Base-by-base conservation (phyloP, 1,284 basidiomycete genomes). In the Cryptococcus depauperatus region DNA sequence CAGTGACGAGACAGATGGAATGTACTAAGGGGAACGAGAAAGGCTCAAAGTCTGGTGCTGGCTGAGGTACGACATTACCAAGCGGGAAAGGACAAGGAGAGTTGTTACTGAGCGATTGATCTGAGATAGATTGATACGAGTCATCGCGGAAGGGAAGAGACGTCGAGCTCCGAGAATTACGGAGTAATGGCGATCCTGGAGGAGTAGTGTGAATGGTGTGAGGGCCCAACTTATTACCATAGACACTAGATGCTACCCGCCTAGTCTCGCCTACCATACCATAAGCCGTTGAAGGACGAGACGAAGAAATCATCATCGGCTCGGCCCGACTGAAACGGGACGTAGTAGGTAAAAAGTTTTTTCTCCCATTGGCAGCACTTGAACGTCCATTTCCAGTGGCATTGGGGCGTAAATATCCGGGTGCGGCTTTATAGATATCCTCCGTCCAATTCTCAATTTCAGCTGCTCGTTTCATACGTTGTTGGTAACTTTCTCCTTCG, bases 391-490 rank as follows among this genome's bases (percentile, higher is more conserved):
- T 76, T 75, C 37, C 75, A 16, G 40, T 76, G 50, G 32, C 32
- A 5, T 33, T 33, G 62, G 95, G 95, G 10, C 93, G 81, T 64
- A 92, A 88, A 48, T 85, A 77, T 53, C 83, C 84, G 1, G 93
- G 95, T 3, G 93, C 95, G 10, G 93, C 83, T 27, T 85, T 80
- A 71, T 96, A 95, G 58, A 98, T 98, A 66, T 97, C 89, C 58
- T 85, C 84, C 25, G 90, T 83, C 93, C 93, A 98, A 61, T 84
- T 82, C 71, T 99, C 95, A 59, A 98, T 95, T 68, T 91, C 88
- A 33, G 79, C 79, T 11, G 85, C 82, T 25, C 93, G 82, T 56
- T 83, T 81, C 82, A 90, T 91, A n/a, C 92, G 80, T 65, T 97
- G 81, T 63, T 89, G 84, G 68, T 93, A 91, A 28, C 89, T 88